phyloP scores from a whole-genome alignment of 2,329 filamentous ascomycete species.

The Monilinia fructigena region DNA sequence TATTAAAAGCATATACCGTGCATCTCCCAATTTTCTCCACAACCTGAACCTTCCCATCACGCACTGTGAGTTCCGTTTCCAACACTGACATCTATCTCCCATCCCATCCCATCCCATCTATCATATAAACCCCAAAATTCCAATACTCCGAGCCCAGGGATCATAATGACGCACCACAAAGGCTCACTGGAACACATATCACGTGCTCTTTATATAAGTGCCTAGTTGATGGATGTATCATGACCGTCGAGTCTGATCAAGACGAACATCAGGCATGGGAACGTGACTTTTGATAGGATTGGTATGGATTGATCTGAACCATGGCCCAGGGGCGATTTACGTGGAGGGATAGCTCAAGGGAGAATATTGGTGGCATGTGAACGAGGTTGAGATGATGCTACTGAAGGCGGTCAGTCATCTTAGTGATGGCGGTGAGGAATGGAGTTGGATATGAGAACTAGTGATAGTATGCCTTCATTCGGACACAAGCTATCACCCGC shows the following conservation, averaged over 20 bases:
- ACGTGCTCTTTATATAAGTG: background rate
- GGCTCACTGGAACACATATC: background rate
- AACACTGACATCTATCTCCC: background rate
- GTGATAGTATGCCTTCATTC: background rate
- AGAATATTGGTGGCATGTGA: background rate
- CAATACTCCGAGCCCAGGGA: constrained; percentile 1
- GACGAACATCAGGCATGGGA: background rate
- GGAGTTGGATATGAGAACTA: background rate
- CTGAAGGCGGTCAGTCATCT: constrained; percentile 6
- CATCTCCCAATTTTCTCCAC: background rate
- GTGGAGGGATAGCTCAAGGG: background rate
- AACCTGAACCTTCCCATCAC: background rate
- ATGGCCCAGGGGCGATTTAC: too few relatives aligned
- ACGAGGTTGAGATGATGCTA: background rate
- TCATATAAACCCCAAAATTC: background rate
- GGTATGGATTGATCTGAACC: background rate
- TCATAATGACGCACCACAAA: background rate
- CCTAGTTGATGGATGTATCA: background rate
- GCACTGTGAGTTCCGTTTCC: background rate
- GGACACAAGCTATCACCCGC: background rate
- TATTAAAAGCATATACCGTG: background rate
- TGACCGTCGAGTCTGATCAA: background rate
- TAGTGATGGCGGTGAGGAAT: background rate
- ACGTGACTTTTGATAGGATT: constrained; percentile 3
- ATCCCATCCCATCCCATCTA: background rate